Evolutionary conservation across 345 rosid species (phyloP), one percentile per base, ranked within the genome.

Genomic region (Triadica sebifera): DNA sequence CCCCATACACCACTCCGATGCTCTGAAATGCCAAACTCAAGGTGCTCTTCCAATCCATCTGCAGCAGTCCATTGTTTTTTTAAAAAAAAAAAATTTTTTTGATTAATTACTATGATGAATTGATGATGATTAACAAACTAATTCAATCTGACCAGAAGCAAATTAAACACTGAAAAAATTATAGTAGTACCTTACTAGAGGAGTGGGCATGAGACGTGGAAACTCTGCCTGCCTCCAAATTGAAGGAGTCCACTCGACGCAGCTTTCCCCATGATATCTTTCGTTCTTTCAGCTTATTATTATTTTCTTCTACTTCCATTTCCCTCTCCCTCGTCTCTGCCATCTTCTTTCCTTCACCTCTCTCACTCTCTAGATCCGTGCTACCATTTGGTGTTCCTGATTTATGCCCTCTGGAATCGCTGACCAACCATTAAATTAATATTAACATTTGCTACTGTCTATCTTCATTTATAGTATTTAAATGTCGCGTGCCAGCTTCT

Each of bases 181-280:
- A 29, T 29, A 29, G 34, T 2, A 29, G 34, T 8, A 74, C 71
- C 77, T 65, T 53, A 6, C 46, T 25, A 38, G 74, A 0, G 71
- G 16, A 85, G 53, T 2, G 52, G 43, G 50, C 43, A 5, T 60
- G 65, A 25, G 81, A 65, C 17, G 25, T 43, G 69, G 89, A 75
- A 69, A 88, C 46, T 74, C 83, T 75, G 17, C 87, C 98, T 13
- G 92, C 93, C 78, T 93, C 98, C 75, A 89, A 70, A 81, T 79
- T 80, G 63, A 93, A 87, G 6, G 98, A 93, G 77, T 93, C 95
- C 0, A 91, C 80, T 0, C 93, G 92, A 34, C 78, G 80, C 12
- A 93, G 88, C 52, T 83, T 93, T 5, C 85, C 89, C 97, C 98
- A 93, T 45, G 97, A 91, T 34, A 77, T 41, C 84, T 88, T 87